Evolutionary conservation across 768 basidiomycete genomes (phyloP).

Genomic region (Lepiota subincarnata): DNA sequence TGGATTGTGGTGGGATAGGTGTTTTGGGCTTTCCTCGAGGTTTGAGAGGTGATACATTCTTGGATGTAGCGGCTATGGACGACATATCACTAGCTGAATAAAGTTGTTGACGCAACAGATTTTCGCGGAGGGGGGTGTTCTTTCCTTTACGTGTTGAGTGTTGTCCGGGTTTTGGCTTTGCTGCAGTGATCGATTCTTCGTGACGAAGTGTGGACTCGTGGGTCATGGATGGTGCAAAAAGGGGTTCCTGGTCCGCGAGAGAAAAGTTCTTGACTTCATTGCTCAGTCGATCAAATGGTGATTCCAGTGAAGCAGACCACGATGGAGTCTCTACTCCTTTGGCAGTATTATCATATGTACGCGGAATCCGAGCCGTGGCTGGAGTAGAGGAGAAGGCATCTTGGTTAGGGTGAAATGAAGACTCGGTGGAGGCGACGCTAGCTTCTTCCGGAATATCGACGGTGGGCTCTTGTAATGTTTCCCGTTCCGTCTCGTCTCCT

Average conservation of each 20-base stretch:
- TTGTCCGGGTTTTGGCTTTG: constrained; percentile 19
- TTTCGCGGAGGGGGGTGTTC: constrained; percentile 40
- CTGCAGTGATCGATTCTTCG: constrained; percentile 11
- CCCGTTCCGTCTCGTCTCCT: constrained; percentile 22
- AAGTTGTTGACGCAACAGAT: constrained; percentile 49
- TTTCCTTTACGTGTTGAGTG: constrained; percentile 41
- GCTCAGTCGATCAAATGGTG: constrained; percentile 65
- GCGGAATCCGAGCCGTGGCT: constrained; percentile 41
- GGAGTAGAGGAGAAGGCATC: constrained; percentile 80
- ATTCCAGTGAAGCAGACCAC: constrained; percentile 73
- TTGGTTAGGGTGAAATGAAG: constrained; percentile 70
- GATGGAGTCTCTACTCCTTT: constrained; percentile 48
- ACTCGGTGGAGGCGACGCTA: constrained; percentile 54
- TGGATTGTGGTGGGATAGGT: constrained; percentile 48
- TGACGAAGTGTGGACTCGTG: constrained; percentile 16
- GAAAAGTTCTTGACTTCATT: constrained; percentile 57
- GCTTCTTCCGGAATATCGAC: constrained; percentile 26
- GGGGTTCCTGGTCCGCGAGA: constrained; percentile 31
- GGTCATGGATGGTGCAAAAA: constrained; percentile 14
- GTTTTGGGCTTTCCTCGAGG: constrained; percentile 51
- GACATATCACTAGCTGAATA: constrained; percentile 37
- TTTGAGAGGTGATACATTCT: constrained; percentile 46
- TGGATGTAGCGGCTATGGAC: constrained; percentile 26
- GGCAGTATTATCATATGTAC: constrained; percentile 33
- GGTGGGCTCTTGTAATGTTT: constrained; percentile 17